Conservation (phyloP, 495 filamentous ascomycete species). For the Penicillium dipodomyicola region DNA sequence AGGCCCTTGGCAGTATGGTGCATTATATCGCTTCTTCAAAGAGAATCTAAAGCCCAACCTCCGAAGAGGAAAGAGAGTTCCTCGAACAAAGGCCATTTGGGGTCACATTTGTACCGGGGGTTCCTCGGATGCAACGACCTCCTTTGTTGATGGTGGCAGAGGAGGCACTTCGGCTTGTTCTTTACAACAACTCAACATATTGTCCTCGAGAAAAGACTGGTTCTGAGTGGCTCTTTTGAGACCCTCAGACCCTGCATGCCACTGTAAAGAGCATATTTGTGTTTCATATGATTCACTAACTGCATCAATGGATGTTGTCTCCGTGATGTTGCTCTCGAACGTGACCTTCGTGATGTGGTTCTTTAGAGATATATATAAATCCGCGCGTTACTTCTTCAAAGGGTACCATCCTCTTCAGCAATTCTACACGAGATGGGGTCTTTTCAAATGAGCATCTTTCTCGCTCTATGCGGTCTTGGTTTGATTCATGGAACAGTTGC, state of each 20-base stretch:
- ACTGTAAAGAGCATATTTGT: background rate
- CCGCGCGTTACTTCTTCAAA: background rate
- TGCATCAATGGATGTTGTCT: constrained; percentile 5
- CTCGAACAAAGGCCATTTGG: background rate
- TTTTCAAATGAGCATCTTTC: background rate
- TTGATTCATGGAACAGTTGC: background rate
- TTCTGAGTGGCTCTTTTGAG: background rate
- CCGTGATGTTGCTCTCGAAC: background rate
- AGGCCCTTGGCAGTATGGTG: background rate
- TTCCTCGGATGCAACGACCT: background rate
- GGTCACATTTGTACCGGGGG: background rate
- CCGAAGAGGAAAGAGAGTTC: background rate
- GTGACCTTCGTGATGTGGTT: background rate
- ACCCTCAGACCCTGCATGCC: background rate
- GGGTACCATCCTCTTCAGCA: no score
- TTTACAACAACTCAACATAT: background rate
- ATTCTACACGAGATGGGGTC: background rate
- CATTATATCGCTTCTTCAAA: background rate
- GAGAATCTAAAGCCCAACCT: background rate
- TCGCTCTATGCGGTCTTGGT: background rate
- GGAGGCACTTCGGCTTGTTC: background rate
- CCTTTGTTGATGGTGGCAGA: constrained; percentile 3
- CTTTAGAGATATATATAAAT: constrained; percentile 2
- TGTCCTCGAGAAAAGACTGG: background rate
- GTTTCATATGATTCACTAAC: constrained; percentile 4